These are phyloP conservation scores for Omphalea diandra DNA, from an alignment of 441 rosid genomes.

Conservation along the genomic window DNA sequence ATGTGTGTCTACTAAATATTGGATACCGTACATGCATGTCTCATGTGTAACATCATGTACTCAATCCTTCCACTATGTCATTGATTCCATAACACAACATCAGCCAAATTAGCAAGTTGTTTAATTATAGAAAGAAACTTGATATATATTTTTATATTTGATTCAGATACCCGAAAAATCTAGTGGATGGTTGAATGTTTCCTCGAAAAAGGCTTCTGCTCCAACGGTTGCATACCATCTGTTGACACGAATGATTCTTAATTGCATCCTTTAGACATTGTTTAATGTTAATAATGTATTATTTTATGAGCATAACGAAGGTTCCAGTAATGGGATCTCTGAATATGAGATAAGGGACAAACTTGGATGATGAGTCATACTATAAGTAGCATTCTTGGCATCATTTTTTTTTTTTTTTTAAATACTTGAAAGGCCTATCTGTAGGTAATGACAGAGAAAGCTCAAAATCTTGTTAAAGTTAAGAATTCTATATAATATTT, in stretches of 20 bases:
- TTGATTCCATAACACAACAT: background rate
- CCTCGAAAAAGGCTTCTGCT: constrained; percentile 38
- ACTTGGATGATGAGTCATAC: constrained; percentile 30
- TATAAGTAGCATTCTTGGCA: constrained; percentile 25
- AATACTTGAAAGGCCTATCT: constrained; percentile 20
- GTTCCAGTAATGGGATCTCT: constrained; percentile 47
- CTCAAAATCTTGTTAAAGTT: constrained; percentile 10
- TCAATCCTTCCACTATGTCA: background rate
- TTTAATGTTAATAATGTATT: constrained; percentile 21
- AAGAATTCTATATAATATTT: no score
- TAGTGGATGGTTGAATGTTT: constrained; percentile 54
- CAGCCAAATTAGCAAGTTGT: no score
- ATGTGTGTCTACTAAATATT: constrained; percentile 23
- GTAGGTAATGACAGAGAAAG: constrained; percentile 18
- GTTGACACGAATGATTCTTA: constrained; percentile 34
- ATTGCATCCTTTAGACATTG: constrained; percentile 35
- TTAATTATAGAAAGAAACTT: background rate
- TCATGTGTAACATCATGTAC: background rate
- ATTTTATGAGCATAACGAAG: constrained; percentile 36
- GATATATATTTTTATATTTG: background rate
- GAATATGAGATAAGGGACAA: constrained; percentile 8
- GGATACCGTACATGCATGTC: background rate
- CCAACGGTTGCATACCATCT: constrained; percentile 44
- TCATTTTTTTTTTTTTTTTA: no score
- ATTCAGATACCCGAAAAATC: constrained; percentile 16